phyloP scores from a whole-genome alignment of 495 filamentous ascomycete genomes.

The Hypoxylon crocopeplum region DNA sequence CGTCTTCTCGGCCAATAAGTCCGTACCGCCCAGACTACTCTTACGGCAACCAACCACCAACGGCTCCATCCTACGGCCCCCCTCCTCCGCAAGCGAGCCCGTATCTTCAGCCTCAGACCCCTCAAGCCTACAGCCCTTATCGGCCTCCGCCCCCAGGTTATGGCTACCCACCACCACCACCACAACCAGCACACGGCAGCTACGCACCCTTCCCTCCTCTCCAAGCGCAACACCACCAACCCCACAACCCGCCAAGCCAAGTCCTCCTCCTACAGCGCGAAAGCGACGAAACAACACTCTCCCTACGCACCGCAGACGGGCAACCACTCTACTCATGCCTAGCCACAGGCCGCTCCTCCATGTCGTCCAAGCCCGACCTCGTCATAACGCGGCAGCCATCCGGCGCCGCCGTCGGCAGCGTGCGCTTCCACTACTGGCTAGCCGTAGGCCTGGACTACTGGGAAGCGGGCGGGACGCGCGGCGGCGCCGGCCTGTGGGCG shows the following conservation, averaged over 20 bases:
- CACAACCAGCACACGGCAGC: neutral
- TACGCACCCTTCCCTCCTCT: neutral
- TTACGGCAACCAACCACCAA: too few relatives aligned
- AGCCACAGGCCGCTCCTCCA: neutral
- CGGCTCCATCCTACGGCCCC: neutral
- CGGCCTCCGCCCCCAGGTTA: neutral
- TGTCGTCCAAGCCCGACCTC: slow-evolving; percentile 4
- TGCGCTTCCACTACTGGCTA: slow-evolving; percentile 5
- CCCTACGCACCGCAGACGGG: neutral
- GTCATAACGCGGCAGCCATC: neutral
- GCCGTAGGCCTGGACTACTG: slow-evolving; percentile 3
- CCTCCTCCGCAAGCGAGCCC: neutral
- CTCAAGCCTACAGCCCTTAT: neutral
- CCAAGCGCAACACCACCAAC: too few relatives aligned
- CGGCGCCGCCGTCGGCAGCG: neutral
- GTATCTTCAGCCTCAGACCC: neutral
- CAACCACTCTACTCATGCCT: neutral
- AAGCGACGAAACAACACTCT: neutral
- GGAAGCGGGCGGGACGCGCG: neutral
- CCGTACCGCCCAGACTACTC: neutral
- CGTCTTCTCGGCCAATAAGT: neutral
- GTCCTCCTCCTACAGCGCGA: neutral
- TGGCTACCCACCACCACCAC: neutral
- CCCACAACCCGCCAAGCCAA: too few relatives aligned
- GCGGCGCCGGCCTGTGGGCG: too few relatives aligned